phyloP scores from a whole-genome alignment of 305 asterid species.

The Petunia hybrid region DNA sequence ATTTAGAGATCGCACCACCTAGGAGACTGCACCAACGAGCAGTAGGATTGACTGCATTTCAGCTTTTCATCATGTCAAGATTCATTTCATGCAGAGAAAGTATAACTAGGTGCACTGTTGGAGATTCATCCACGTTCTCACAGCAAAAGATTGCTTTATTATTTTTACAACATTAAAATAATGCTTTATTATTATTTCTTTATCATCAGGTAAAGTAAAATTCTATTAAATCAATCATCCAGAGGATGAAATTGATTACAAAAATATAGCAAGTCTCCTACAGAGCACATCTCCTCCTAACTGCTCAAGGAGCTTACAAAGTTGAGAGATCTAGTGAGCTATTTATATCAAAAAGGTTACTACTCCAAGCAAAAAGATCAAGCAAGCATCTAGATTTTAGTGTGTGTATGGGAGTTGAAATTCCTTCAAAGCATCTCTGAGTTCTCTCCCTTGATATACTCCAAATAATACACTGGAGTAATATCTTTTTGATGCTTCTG shows the following conservation, averaged over 20 bases:
- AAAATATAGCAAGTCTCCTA: neutral
- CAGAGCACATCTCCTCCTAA: neutral
- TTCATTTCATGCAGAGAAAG: too few species aligned
- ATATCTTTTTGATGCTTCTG: neutral
- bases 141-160: too few species aligned
- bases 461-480: neutral
- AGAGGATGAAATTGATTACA: conserved; percentile 8
- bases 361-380: neutral
- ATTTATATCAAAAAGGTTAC: neutral
- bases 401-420: conserved; percentile 2
- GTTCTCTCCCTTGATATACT: neutral
- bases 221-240: conserved; percentile 7
- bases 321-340: neutral
- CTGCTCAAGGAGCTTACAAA: conserved; percentile 21
- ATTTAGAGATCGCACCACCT: too few species aligned
- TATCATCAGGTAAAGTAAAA: neutral
- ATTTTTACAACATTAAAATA: too few species aligned
- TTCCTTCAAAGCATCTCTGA: neutral
- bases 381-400: neutral
- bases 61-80: too few species aligned
- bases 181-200: neutral
- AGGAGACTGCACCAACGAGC: too few species aligned
- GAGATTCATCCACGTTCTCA: too few species aligned
- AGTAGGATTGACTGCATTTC: too few species aligned
- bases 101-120: too few species aligned